A percentile compares a stretch with the other conserved stretches of the same genome.
Evolutionary conservation across 768 basidiomycete species (phyloP).

Genomic region (Kondoa malvinella): DNA sequence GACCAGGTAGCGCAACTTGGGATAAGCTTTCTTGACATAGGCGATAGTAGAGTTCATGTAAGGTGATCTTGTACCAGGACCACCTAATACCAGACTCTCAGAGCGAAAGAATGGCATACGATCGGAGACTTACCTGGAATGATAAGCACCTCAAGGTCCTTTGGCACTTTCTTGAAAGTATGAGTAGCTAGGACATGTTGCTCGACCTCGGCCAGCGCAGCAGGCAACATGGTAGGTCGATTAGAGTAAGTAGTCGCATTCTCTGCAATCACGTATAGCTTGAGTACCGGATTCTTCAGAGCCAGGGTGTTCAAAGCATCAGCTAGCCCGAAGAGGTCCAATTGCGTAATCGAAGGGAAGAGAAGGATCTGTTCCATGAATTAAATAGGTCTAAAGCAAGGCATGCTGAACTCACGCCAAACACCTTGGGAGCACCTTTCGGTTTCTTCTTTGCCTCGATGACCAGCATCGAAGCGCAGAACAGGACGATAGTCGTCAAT

Average conservation of each 20-base stretch:
- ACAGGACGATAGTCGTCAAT: too few species aligned
- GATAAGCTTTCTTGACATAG: constrained; percentile 12
- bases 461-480: too few species aligned
- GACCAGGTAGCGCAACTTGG: constrained; percentile 15
- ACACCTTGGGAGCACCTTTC: too few species aligned
- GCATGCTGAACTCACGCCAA: too few species aligned
- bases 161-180: constrained; percentile 11
- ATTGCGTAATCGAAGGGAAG: neutral
- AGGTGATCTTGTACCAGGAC: constrained; percentile 6
- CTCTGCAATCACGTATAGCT: neutral
- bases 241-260: neutral
- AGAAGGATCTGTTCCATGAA: neutral
- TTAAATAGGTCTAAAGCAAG: too few species aligned
- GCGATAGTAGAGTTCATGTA: constrained; percentile 6
- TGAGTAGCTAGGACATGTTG: neutral
- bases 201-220: neutral
- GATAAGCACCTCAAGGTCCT: constrained; percentile 14
- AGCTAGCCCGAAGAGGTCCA: neutral
- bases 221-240: neutral
- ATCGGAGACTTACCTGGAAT: neutral
- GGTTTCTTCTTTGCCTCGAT: too few species aligned
- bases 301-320: neutral
- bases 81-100: constrained; percentile 14
- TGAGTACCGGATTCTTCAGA: neutral
- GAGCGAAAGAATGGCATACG: neutral